A percentile compares a stretch with the other conserved stretches of the same genome.
Conservation (phyloP, 768 basidiomycete genomes). For the Suillus spraguei region DNA sequence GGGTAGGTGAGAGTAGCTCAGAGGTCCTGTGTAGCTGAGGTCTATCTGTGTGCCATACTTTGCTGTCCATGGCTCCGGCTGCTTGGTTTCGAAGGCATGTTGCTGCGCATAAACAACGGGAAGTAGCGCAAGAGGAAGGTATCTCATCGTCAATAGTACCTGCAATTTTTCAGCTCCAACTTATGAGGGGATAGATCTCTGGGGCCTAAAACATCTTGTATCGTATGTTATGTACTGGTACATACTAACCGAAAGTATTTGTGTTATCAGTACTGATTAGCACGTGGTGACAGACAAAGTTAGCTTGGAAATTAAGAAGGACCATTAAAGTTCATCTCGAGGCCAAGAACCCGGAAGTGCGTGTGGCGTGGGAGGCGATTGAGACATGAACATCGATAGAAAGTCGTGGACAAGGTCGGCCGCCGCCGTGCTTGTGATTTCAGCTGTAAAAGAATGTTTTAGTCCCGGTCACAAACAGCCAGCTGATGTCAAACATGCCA, state of each 20-base stretch:
- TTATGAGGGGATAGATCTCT: neutral
- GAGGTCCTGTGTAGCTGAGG: conserved; percentile 69
- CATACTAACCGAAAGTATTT: conserved; percentile 6
- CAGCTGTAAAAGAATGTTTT: conserved; percentile 26
- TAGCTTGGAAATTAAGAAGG: neutral
- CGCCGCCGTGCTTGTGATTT: conserved; percentile 45
- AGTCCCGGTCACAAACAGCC: neutral
- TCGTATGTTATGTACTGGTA: conserved; percentile 1
- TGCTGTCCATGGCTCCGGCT: conserved; percentile 49
- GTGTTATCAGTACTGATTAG: conserved; percentile 2
- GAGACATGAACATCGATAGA: conserved; percentile 39
- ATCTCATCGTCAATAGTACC: conserved; percentile 10
- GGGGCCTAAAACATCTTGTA: neutral
- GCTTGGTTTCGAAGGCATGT: conserved; percentile 5
- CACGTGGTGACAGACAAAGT: conserved; percentile 6
- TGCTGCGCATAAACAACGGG: conserved; percentile 10
- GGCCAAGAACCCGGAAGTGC: conserved; percentile 14
- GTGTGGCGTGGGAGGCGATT: conserved; percentile 25
- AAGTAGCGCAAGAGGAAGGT: conserved; percentile 4
- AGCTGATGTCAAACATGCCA: conserved; percentile 38
- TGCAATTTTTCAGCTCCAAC: neutral
- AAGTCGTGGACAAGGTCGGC: conserved; percentile 51
- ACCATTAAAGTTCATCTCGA: conserved; percentile 26
- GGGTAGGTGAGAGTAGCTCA: conserved; percentile 78
- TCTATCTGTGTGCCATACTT: conserved; percentile 72